These are phyloP conservation scores for Colletotrichum shisoi DNA, from an alignment of 2,329 filamentous ascomycete species.

Conservation along the genomic window DNA sequence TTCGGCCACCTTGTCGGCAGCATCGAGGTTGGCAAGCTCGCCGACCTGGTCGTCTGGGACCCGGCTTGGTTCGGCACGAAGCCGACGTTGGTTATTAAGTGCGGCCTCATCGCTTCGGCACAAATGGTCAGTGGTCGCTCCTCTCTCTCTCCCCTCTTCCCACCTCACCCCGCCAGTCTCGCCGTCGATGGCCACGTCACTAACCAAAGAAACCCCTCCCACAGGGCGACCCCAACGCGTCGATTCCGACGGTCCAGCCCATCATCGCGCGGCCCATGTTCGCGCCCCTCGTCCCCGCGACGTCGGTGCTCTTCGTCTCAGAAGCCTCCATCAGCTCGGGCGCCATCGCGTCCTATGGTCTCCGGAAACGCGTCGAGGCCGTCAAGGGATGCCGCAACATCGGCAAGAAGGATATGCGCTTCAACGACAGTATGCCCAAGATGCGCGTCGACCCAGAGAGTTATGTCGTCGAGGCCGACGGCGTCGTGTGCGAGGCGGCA, in stretches of 20 bases:
- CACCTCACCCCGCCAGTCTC: background rate
- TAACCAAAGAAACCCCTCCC: background rate
- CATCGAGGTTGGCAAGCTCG: constrained; percentile 86
- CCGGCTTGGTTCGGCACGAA: constrained; percentile 88
- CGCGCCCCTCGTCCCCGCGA: constrained; percentile 73
- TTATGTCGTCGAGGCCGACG: constrained; percentile 88
- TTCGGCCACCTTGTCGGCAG: constrained; percentile 88
- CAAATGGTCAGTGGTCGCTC: constrained; percentile 72
- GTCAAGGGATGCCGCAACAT: constrained; percentile 79
- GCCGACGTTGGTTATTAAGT: constrained; percentile 82
- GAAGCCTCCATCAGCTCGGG: constrained; percentile 73
- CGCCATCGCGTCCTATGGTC: constrained; percentile 72
- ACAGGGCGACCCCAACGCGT: constrained; percentile 80
- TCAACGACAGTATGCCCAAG: constrained; percentile 80
- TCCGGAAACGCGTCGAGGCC: constrained; percentile 81
- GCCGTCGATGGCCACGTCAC: constrained; percentile 4
- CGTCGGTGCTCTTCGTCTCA: constrained; percentile 85
- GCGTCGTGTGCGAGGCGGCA: constrained; percentile 74
- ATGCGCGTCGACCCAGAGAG: constrained; percentile 94
- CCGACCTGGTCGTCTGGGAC: constrained; percentile 88
- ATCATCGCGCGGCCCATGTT: constrained; percentile 88
- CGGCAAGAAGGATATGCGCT: constrained; percentile 88
- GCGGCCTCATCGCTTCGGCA: constrained; percentile 81
- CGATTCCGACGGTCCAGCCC: constrained; percentile 88
- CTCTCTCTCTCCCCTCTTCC: constrained; percentile 5